phyloP scores from a whole-genome alignment of 1,139 yeast species.

The Debaryomycetaceae sp. region DNA sequence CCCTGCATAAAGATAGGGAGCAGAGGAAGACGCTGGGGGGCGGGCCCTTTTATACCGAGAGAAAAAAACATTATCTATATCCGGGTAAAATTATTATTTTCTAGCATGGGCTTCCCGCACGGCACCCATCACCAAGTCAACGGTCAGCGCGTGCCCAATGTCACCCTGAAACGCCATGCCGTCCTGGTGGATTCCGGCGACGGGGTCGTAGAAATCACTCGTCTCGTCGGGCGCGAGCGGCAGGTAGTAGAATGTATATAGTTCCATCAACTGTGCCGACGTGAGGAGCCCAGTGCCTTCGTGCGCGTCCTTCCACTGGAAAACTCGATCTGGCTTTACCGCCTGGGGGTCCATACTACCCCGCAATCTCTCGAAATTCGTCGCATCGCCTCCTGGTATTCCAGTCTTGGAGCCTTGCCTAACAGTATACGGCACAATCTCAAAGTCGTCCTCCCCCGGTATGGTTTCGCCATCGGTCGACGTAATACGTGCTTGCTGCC shows the following conservation, averaged over 20 bases:
- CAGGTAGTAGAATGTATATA: constrained; percentile 24
- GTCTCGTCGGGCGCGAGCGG: constrained; percentile 12
- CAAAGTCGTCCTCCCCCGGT: constrained; percentile 1
- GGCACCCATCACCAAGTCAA: too few relatives aligned
- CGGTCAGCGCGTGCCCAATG: constrained; percentile 14
- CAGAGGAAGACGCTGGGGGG: constrained; percentile 11
- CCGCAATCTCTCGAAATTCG: too few relatives aligned
- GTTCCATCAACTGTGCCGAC: constrained; percentile 17
- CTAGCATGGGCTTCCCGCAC: too few relatives aligned
- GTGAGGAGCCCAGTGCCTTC: constrained; percentile 19
- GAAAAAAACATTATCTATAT: background rate
- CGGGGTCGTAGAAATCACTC: constrained; percentile 13
- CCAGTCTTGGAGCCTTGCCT: too few relatives aligned
- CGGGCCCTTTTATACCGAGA: constrained; percentile 8
- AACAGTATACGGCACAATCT: too few relatives aligned
- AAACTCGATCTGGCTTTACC: too few relatives aligned
- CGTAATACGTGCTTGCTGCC: too few relatives aligned
- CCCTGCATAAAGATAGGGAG: constrained; percentile 97
- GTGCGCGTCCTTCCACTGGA: too few relatives aligned
- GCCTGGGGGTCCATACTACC: too few relatives aligned
- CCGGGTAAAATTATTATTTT: constrained; percentile 2
- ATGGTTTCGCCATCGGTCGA: background rate
- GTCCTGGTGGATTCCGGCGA: constrained; percentile 4
- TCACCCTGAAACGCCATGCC: constrained; percentile 2
- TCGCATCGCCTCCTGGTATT: too few relatives aligned